phyloP scores from a whole-genome alignment of 1,284 basidiomycete genomes.

The Ceratobasidium sp. region DNA sequence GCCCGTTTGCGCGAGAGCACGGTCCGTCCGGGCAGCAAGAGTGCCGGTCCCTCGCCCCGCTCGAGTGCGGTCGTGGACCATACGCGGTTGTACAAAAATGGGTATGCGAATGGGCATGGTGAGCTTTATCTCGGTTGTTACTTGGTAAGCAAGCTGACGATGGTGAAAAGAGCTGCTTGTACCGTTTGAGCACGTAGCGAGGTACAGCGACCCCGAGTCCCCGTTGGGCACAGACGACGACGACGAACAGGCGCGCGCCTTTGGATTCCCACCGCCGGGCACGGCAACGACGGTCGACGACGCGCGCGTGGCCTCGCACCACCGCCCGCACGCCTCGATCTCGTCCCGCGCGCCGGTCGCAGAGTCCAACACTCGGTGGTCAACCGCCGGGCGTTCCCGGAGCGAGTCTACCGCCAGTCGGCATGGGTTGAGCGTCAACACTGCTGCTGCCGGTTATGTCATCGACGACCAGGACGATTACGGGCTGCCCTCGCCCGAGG shows the following conservation, averaged over 20 bases:
- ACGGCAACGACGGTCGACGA: constrained; percentile 38
- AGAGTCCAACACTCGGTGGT: constrained; percentile 39
- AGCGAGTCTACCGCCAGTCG: constrained; percentile 28
- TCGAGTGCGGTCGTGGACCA: constrained; percentile 21
- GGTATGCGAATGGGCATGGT: neutral
- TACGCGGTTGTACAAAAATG: constrained; percentile 22
- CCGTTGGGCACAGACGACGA: neutral
- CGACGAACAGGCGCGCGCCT: constrained; percentile 15
- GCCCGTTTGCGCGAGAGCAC: constrained; percentile 20
- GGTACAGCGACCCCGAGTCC: neutral
- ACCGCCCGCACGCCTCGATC: constrained; percentile 22
- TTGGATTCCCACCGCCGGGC: constrained; percentile 23
- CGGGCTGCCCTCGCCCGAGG: constrained; percentile 29
- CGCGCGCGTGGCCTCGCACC: constrained; percentile 19
- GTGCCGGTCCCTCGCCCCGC: constrained; percentile 16
- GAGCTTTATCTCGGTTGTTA: neutral
- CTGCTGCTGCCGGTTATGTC: neutral
- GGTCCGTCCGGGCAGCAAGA: constrained; percentile 15
- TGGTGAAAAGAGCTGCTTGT: neutral
- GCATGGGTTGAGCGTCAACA: constrained; percentile 12
- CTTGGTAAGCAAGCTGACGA: neutral
- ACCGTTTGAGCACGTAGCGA: neutral
- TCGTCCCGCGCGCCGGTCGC: constrained; percentile 35
- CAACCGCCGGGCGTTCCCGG: constrained; percentile 12
- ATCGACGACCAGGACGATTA: constrained; percentile 37